Evolutionary conservation across 2,329 filamentous ascomycete species (phyloP), one percentile per base, ranked within the genome.

Genomic region (Apiospora sp.): DNA sequence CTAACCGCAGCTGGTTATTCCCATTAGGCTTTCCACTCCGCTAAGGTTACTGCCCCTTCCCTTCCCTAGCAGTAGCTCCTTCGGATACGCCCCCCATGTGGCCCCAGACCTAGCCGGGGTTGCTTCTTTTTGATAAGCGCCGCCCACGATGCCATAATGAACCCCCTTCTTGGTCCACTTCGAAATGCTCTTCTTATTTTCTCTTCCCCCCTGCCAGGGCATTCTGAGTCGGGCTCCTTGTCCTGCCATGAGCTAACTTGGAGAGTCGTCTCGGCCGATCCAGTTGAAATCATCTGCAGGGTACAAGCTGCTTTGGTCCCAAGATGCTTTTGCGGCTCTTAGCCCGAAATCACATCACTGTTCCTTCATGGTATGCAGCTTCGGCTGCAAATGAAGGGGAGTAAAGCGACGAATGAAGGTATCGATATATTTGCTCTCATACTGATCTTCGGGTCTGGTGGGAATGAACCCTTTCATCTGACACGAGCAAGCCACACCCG

Each of bases 81-180:
- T 37, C 54, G 54, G 54, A 61, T 61, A 19, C 30, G 30, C 37
- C 8, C 54, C 54, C 54, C 30, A 61, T 37, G 54, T 37, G 54
- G 54, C 34, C 54, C 54, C 14, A 61, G 54, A 30, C 54, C 19
- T 22, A 61, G 34, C 37, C 37, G 10, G 12, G 54, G 30, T 61
- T 61, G 54, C 54, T 61, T 61, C 54, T 61, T 61, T 61, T 19
- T 61, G 54, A 61, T 61, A 61, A 61, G 54, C 30, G 30, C 54
- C 30, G 30, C 54, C 54, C 54, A 61, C 16, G 27, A 30, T 37
- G 30, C 54, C 54, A 37, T 61, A 30, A 34, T n/a, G 37, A 37
- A 34, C 16, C 54, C 54, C 54, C 51, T 54, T 37, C 34, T 4
- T 61, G 30, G 54, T 37, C 54, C 30, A 61, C 54, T 37, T 61